Evolutionary conservation across 169 alveolate genomes (phyloP).

Genomic region (Plasmodium coatneyi): DNA sequence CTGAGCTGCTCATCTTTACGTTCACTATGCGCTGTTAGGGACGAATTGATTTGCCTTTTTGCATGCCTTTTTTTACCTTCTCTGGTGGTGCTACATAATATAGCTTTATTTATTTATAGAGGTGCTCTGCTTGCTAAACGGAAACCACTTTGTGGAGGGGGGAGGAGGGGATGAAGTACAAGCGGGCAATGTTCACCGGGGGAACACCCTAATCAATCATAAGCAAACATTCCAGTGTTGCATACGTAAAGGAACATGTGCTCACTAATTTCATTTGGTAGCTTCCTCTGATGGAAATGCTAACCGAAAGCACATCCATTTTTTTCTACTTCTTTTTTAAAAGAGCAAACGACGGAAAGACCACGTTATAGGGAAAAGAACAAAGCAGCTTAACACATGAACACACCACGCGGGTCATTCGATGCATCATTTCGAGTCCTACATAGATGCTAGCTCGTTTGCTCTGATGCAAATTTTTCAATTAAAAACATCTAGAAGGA

Average conservation of each 20-base stretch:
- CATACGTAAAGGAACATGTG: neutral
- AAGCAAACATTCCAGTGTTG: neutral
- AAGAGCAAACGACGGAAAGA: neutral
- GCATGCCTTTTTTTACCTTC: neutral
- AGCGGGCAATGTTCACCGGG: neutral
- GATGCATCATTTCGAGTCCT: neutral
- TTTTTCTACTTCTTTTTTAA: neutral
- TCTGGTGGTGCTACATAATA: neutral
- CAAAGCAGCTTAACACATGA: neutral
- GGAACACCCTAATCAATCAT: neutral
- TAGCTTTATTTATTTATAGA: neutral
- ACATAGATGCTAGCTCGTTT: neutral
- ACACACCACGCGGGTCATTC: neutral
- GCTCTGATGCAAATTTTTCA: neutral
- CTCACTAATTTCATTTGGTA: neutral
- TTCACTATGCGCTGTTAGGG: neutral
- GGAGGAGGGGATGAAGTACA: neutral
- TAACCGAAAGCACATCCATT: neutral
- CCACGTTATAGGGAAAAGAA: neutral
- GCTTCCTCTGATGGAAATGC: neutral
- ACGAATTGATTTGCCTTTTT: neutral
- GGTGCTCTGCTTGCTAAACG: neutral
- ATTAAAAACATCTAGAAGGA: neutral
- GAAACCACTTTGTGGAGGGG: neutral
- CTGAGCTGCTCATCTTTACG: neutral